Evolutionary conservation across 257 asterid genomes (phyloP), one percentile per base, ranked within the genome.

Genomic region (Orobanche coerulescens): DNA sequence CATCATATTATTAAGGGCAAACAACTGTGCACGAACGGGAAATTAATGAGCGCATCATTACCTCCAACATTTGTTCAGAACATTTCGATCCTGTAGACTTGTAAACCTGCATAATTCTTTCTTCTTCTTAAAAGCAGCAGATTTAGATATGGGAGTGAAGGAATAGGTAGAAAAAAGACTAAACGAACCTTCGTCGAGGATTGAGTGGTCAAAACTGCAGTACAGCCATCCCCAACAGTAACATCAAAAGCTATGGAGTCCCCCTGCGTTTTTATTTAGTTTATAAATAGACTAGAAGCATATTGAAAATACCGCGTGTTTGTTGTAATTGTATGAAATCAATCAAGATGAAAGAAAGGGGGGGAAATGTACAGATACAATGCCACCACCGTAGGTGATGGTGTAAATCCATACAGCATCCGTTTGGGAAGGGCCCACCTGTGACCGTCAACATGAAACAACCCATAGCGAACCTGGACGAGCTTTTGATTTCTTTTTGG

Each of bases 351-450:
- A 40, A 24, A 15, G 6, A 49, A 55, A 48, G 26, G 36, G 39
- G 20, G 25, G 44, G 11, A 26, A 25, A 53, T 73, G 18, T 79
- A 85, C 96, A 68, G 97, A 89, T 22, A 93, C 98, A 72, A 93
- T 76, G 71, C 97, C 98, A 54, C 98, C 98, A 56, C 98, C 98
- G 50, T 89, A 89, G 42, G 91, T 86, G 71, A 86, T 75, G 46
- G 82, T 75, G 81, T 93, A 93, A 78, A 93, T 86, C 98, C 98
- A 86, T 47, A 86, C 95, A 51, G 87, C 97, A 59, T 89, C 97
- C 13, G 83, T 74, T 65, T 72, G 75, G 42, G 93, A 82, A 39
- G 88, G 65, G 13, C 90, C 94, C 75, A 83, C 94, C 98, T 86
- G 55, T 9, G 2, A 47, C 23, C 50, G 9, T 55, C 31, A 36